Base-by-base conservation (phyloP, 257 asterid genomes). In the Henckelia pumila region DNA sequence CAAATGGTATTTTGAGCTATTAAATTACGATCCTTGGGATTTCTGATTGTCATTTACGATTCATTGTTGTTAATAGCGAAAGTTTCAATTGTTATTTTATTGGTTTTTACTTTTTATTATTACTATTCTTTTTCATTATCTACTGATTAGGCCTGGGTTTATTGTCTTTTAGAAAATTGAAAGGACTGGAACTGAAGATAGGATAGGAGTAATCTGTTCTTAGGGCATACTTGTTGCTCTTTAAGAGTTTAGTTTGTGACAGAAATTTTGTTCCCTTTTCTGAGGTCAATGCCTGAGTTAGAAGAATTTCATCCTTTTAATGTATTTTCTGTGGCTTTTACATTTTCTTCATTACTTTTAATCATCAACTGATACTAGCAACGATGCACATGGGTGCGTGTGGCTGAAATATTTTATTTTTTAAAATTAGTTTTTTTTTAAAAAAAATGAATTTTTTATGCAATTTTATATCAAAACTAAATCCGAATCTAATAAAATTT, bases 1-100 rank as follows among this genome's bases (percentile, higher is more conserved):
- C 21, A 94, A 94, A 74, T 94, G 99, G 99, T 94, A 78, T 11
- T 63, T 59, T 20, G 40, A 32, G 58, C 63, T 37, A 6, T 65
- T 33, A 47, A 26, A 47, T 19, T 71, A 20, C 29, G 16, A 14
- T 70, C 24, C 59, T 70, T 30, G 20, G 30, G 35, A 60, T 72
- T 25, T 5, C 7, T 16, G 61, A 17, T 53, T 63, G 25, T 30
- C 66, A 7, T 56, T 64, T 59, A 22, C 49, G 47, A n/a, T 56
- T 4, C 2, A 28, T 61, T 61, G 32, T 29, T 24, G 33, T 25
- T 37, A 52, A 8, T 32, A 9, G 17, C 33, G 63, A 56, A 24
- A 8, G 32, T 14, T 67, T 72, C 33, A 59, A 20, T 59, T 40
- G 28, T 21, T 35, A 30, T 44, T 25, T 40, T 5, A 63, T 57